Evolutionary conservation across 2,329 filamentous ascomycete species (phyloP).

Genomic region (Tolypocladium album): DNA sequence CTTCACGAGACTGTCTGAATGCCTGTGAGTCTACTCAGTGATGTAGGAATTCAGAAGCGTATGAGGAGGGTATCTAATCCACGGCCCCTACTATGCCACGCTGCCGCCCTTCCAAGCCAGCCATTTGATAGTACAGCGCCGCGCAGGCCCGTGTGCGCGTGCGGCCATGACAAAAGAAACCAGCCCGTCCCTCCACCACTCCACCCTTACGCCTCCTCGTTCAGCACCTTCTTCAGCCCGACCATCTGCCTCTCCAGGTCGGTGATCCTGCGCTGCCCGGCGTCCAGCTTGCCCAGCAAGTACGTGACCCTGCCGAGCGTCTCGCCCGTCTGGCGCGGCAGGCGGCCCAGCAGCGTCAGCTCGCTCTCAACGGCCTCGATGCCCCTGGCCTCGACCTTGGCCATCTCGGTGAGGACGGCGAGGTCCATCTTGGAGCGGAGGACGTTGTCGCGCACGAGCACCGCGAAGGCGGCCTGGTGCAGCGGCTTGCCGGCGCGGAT

Average conservation of each 20-base stretch:
- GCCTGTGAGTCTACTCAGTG: background rate
- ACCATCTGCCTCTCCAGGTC: slow-evolving; percentile 63
- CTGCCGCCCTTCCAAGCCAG: background rate
- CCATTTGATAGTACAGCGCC: background rate
- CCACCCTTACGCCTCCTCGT: slow-evolving; percentile 14
- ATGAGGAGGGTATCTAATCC: background rate
- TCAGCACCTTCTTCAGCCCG: slow-evolving; percentile 55
- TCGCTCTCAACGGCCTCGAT: slow-evolving; percentile 76
- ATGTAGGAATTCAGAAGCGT: background rate
- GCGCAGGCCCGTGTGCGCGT: background rate
- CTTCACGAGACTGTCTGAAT: background rate
- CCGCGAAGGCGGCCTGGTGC: slow-evolving; percentile 71
- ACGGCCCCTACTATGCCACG: background rate
- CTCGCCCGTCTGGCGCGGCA: slow-evolving; percentile 63
- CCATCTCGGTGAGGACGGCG: slow-evolving; percentile 55
- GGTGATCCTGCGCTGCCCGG: slow-evolving; percentile 65
- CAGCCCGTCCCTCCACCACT: background rate
- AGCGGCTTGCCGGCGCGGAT: slow-evolving; percentile 80
- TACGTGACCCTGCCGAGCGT: slow-evolving; percentile 57
- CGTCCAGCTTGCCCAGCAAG: slow-evolving; percentile 60
- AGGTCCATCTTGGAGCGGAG: slow-evolving; percentile 66
- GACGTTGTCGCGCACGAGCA: slow-evolving; percentile 60
- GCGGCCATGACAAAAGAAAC: background rate
- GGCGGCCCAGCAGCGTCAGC: slow-evolving; percentile 54
- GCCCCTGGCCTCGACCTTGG: slow-evolving; percentile 58